Base-by-base conservation (phyloP, 306 rosid species). In the Fragaria nilgerrensis region DNA sequence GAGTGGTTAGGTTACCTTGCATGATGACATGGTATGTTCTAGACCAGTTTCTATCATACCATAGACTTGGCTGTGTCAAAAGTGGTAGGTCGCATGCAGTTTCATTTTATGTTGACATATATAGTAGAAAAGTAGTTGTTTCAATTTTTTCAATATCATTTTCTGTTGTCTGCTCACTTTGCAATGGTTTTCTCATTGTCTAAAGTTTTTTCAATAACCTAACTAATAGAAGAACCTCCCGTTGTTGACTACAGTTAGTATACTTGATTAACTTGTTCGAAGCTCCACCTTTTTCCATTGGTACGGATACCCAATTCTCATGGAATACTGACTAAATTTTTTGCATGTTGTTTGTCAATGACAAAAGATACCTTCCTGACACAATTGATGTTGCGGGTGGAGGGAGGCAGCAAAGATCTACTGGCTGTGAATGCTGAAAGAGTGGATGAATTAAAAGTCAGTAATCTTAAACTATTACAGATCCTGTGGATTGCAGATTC, bases 361-460 rank as follows among this genome's bases (percentile, higher is more conserved):
- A 53, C 79, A 66, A 65, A 81, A 94, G 98, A 85, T 94, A 94
- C 84, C 87, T 94, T 25, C 98, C 98, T 9, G 98, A 94, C 79
- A 86, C 96, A 47, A 88, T 94, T 20, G 97, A 94, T 58, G 94
- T 94, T 47, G 92, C 72, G 15, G 89, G 90, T 44, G 98, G 94
- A 47, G 93, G 93, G 56, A 84, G 90, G 78, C 98, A 91, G 68
- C 98, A 91, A 80, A 90, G 96, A 85, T 90, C 98, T 15, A 90
- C 97, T 0, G 98, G 97, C 29, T 94, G 98, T 80, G 98, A 91
- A 84, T 94, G 98, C 78, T 94, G 58, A 82, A 86, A 58, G 77
- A 52, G 47, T 44, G 41, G 22, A 15, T 76, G 75, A 59, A 79
- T 53, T n/a, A n/a, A n/a, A n/a, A n/a, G n/a, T n/a, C n/a, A n/a